These are phyloP conservation scores for Claviceps pusilla DNA, from an alignment of 2,329 filamentous ascomycete genomes.

Conservation along the genomic window DNA sequence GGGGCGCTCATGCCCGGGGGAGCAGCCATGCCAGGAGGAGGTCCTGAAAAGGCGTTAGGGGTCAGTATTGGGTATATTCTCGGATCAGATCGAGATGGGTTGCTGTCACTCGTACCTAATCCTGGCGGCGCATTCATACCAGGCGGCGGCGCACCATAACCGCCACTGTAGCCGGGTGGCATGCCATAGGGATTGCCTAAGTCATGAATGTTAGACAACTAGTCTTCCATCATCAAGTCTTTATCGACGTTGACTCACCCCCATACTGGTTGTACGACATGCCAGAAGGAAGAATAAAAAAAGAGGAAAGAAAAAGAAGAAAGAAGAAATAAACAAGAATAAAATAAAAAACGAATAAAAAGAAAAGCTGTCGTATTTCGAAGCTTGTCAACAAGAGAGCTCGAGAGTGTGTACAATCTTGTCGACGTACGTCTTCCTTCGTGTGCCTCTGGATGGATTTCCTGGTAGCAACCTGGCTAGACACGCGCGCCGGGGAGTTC, in stretches of 20 bases:
- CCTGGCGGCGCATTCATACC: constrained; percentile 66
- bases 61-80: not conserved
- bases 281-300: not conserved
- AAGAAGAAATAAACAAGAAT: not conserved
- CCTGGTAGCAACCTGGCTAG: not conserved
- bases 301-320: not conserved
- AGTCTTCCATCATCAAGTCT: not conserved
- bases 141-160: not conserved
- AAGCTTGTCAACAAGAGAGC: not conserved
- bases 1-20: constrained; percentile 64
- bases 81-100: not conserved
- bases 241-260: constrained; percentile 21
- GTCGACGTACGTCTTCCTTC: not conserved
- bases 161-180: not conserved
- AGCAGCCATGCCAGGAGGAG: constrained; percentile 66
- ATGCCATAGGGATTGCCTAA: constrained; percentile 49
- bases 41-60: constrained; percentile 29
- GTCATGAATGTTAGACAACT: not conserved
- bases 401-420: not conserved
- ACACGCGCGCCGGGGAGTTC: not conserved
- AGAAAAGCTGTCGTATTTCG: constrained; percentile 1
- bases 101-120: constrained; percentile 48
- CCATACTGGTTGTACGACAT: constrained; percentile 51
- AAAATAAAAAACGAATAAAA: not conserved
- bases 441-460: not conserved